A percentile compares a stretch with the other conserved stretches of the same genome.
phyloP scores from a whole-genome alignment of 768 basidiomycete species.

The Hericium erinaceus region DNA sequence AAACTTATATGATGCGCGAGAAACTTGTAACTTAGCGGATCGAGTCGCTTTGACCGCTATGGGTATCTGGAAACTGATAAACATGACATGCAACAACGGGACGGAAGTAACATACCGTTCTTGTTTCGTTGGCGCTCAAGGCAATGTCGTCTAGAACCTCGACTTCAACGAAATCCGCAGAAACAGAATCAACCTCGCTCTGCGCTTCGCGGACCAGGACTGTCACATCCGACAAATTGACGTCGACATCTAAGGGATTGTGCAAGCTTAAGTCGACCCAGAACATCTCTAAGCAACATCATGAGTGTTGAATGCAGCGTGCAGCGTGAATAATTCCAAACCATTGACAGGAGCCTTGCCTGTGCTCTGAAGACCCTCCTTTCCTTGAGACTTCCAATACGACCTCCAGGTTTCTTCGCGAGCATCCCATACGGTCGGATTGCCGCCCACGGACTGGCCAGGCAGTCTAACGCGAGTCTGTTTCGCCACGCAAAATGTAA shows the following conservation, averaged over 20 bases:
- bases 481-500: constrained; percentile 52
- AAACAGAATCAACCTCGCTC: constrained; percentile 22
- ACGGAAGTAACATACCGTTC: constrained; percentile 37
- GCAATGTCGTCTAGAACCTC: constrained; percentile 53
- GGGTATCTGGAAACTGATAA: constrained; percentile 36
- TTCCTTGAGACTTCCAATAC: constrained; percentile 50
- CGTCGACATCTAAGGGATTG: constrained; percentile 68
- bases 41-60: constrained; percentile 47
- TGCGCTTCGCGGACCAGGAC: constrained; percentile 38
- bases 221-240: constrained; percentile 57
- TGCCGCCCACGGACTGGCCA: constrained; percentile 36
- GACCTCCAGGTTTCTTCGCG: constrained; percentile 57
- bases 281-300: constrained; percentile 46
- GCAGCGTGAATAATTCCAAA: constrained; percentile 20
- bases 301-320: constrained; percentile 1
- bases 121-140: constrained; percentile 54
- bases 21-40: constrained; percentile 46
- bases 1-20: constrained; percentile 57
- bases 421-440: constrained; percentile 45
- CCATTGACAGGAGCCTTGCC: constrained; percentile 59
- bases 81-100: too few relatives aligned
- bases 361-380: constrained; percentile 41
- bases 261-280: constrained; percentile 64
- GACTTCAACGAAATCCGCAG: constrained; percentile 38
- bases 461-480: constrained; percentile 51